Evolutionary conservation across 305 asterid genomes (phyloP), one percentile per base, ranked within the genome.

Genomic region (Fraxinus xanthoxyloides): DNA sequence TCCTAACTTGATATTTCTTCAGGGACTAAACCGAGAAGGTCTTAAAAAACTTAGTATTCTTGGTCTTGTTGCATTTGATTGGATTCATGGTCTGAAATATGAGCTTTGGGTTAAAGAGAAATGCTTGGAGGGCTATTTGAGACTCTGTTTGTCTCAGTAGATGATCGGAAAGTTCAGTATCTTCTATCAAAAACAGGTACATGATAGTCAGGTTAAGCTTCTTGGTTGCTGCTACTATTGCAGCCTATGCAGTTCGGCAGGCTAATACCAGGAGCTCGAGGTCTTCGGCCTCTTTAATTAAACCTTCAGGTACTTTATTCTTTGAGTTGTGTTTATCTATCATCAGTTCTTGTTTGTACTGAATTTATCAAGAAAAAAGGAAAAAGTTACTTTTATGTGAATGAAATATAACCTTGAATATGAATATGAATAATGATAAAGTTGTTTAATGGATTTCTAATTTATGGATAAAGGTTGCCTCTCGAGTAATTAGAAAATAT

Each of bases 191-290:
- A 76, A 82, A 83, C 83, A 77, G 87, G 86, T 81, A 91, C 92
- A 95, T 95, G 99, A 93, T 95, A 85, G 94, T 85, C 85, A 91
- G 98, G 93, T 87, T 94, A 87, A 93, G 99, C 69, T 90, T 94
- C 81, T 76, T 95, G 77, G 97, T 90, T 85, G 99, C 98, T 90
- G 84, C 67, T 56, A 19, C 67, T 56, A 21, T 92, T 88, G 99
- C 99, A 87, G 97, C 97, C 36, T 90, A 88, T 90, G 94, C 93
- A 40, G 91, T 88, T 83, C 93, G 83, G 90, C 97, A 94, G 94
- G 56, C 90, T 43, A 90, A 79, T 82, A 87, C 87, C 84, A 87
- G 88, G 77, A n/a, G 75, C 77, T 32, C 91, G 21, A 89, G 54
- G 85, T 85, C 89, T 17, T 63, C 84, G 9, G 80, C 82, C 31